A percentile compares a stretch with the other conserved stretches of the same genome.
Evolutionary conservation across 257 asterid species (phyloP).

Genomic region (Voacanga thouarsii): DNA sequence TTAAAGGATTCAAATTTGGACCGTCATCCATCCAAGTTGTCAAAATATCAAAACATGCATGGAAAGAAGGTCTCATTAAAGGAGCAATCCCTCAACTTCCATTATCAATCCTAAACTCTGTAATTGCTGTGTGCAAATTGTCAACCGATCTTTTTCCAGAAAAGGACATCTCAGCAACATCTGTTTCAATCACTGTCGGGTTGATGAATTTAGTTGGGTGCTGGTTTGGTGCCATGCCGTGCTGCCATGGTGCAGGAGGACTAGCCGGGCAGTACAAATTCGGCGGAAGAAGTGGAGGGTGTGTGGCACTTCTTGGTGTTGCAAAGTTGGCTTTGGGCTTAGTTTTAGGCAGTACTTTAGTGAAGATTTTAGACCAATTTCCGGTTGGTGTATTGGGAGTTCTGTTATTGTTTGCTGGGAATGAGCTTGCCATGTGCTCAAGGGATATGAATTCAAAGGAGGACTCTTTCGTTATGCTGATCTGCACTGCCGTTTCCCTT

Average conservation of each 20-base stretch:
- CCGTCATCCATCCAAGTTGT: slow-evolving; percentile 49
- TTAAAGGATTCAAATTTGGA: slow-evolving; percentile 54
- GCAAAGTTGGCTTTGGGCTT: slow-evolving; percentile 57
- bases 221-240: slow-evolving; percentile 87
- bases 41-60: slow-evolving; percentile 49
- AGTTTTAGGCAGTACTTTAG: slow-evolving; percentile 63
- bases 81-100: slow-evolving; percentile 82
- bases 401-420: slow-evolving; percentile 67
- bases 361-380: slow-evolving; percentile 49
- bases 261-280: slow-evolving; percentile 80
- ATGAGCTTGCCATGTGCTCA: slow-evolving; percentile 58
- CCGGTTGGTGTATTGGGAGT: slow-evolving; percentile 74
- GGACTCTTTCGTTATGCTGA: slow-evolving; percentile 57
- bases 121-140: slow-evolving; percentile 71
- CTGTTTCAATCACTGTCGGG: slow-evolving; percentile 67
- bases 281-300: slow-evolving; percentile 76
- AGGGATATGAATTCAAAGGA: slow-evolving; percentile 64
- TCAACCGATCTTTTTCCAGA: slow-evolving; percentile 73
- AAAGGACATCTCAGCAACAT: slow-evolving; percentile 58
- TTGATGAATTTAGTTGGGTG: slow-evolving; percentile 71
- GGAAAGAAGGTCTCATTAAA: slow-evolving; percentile 75
- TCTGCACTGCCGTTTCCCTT: slow-evolving; percentile 63
- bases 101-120: slow-evolving; percentile 63
- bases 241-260: slow-evolving; percentile 89
- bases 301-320: slow-evolving; percentile 75